phyloP scores from a whole-genome alignment of 345 rosid genomes.

The Lepidium aucheri region DNA sequence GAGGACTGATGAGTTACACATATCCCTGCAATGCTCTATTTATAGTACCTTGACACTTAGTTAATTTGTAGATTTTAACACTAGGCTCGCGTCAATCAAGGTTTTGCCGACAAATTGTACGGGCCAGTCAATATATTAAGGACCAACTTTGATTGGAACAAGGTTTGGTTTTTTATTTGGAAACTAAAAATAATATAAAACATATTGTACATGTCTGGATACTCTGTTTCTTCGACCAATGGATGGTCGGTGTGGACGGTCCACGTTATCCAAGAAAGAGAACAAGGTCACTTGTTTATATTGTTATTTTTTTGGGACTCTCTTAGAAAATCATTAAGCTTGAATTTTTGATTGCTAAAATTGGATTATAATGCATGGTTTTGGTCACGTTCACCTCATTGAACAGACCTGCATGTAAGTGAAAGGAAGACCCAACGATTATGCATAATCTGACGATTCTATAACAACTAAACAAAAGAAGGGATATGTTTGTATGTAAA shows the following conservation, averaged over 20 bases:
- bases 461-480: background rate
- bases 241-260: constrained; percentile 25
- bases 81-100: background rate
- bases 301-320: background rate
- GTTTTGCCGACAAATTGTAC: constrained; percentile 10
- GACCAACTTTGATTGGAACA: background rate
- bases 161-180: background rate
- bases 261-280: constrained; percentile 4
- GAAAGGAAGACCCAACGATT: background rate
- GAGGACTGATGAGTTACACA: constrained; percentile 7
- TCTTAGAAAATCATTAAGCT: background rate
- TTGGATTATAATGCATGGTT: background rate
- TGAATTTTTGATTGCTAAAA: background rate
- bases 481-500: constrained; percentile 3
- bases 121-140: background rate
- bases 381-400: background rate
- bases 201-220: constrained; percentile 12
- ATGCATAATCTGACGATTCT: background rate
- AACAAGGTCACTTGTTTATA: background rate
- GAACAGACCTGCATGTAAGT: background rate
- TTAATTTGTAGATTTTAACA: background rate
- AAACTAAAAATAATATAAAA: background rate
- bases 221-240: constrained; percentile 6
- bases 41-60: constrained; percentile 2
- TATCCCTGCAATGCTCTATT: background rate